These are phyloP conservation scores for Kluyveromyces sp. DNA, from an alignment of 1,139 yeast species.

Conservation along the genomic window DNA sequence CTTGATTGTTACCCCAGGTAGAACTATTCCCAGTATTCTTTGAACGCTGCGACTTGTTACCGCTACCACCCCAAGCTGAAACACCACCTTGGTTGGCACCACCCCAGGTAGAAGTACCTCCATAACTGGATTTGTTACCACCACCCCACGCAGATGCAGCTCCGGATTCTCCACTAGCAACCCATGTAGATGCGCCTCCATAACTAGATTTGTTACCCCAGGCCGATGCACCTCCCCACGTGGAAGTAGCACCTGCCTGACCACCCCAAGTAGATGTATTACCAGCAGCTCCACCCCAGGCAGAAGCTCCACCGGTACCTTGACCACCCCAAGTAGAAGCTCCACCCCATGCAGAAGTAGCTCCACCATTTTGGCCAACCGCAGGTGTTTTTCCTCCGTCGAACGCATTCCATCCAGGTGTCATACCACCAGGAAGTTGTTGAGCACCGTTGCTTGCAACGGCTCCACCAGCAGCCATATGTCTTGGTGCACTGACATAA, in stretches of 20 bases:
- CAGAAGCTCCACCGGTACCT: slow-evolving; percentile 29
- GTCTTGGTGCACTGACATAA: slow-evolving; percentile 31
- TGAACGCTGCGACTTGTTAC: slow-evolving; percentile 18
- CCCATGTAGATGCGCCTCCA: slow-evolving; percentile 33
- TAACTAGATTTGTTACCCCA: slow-evolving; percentile 33
- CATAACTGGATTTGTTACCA: slow-evolving; percentile 27
- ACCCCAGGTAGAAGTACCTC: slow-evolving; percentile 29
- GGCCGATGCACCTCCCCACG: slow-evolving; percentile 39
- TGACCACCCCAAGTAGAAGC: slow-evolving; percentile 36
- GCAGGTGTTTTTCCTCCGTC: slow-evolving; percentile 44
- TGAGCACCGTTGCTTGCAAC: slow-evolving; percentile 24
- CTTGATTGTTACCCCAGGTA: slow-evolving; percentile 31
- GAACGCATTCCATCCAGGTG: slow-evolving; percentile 45
- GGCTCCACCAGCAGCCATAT: slow-evolving; percentile 24
- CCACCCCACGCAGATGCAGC: slow-evolving; percentile 32
- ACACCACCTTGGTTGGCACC: slow-evolving; percentile 23
- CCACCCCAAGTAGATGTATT: slow-evolving; percentile 34
- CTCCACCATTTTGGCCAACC: slow-evolving; percentile 35
- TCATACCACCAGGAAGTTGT: slow-evolving; percentile 41
- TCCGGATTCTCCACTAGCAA: slow-evolving; percentile 25
- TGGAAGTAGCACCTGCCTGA: slow-evolving; percentile 32
- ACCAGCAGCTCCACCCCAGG: slow-evolving; percentile 35
- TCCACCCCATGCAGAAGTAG: slow-evolving; percentile 45
- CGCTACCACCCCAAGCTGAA: slow-evolving; percentile 23
- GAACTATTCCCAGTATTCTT: slow-evolving; percentile 31